phyloP scores from a whole-genome alignment of 2,329 filamentous ascomycete species.

The Colletotrichum echinochloae region DNA sequence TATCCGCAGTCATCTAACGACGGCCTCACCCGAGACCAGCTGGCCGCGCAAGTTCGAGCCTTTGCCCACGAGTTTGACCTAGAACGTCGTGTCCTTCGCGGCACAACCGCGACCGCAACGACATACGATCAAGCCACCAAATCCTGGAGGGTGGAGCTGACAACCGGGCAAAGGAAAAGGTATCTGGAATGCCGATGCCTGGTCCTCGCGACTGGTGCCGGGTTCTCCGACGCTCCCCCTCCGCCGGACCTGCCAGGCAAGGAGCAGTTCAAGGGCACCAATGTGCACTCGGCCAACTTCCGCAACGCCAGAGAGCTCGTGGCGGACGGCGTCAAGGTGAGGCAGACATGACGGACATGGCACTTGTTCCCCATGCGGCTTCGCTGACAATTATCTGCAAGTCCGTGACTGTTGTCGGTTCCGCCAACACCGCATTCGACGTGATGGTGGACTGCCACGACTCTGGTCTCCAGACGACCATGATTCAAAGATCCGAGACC shows the following conservation, averaged over 20 bases:
- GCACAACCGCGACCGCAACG: constrained; percentile 45
- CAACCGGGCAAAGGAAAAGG: constrained; percentile 20
- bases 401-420: constrained; percentile 52
- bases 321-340: constrained; percentile 43
- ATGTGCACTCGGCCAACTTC: constrained; percentile 45
- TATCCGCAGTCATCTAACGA: constrained; percentile 42
- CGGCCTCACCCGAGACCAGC: constrained; percentile 44
- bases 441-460: constrained; percentile 50
- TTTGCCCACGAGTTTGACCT: constrained; percentile 49
- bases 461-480: constrained; percentile 49
- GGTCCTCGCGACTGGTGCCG: constrained; percentile 46
- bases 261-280: constrained; percentile 44
- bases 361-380: rapidly evolving
- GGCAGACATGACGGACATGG: not conserved
- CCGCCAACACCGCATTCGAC: constrained; percentile 58
- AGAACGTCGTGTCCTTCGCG: constrained; percentile 46
- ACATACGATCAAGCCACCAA: constrained; percentile 42
- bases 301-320: constrained; percentile 42
- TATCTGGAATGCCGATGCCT: constrained; percentile 43
- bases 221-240: constrained; percentile 43
- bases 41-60: constrained; percentile 44
- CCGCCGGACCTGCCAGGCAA: constrained; percentile 43
- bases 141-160: constrained; percentile 46
- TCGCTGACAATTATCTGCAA: not conserved
- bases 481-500: constrained; percentile 51